Percentiles rank a stretch among this genome's conserved stretches.
phyloP scores from a whole-genome alignment of 2,329 filamentous ascomycete genomes.

The Clonostachys chloroleuca region DNA sequence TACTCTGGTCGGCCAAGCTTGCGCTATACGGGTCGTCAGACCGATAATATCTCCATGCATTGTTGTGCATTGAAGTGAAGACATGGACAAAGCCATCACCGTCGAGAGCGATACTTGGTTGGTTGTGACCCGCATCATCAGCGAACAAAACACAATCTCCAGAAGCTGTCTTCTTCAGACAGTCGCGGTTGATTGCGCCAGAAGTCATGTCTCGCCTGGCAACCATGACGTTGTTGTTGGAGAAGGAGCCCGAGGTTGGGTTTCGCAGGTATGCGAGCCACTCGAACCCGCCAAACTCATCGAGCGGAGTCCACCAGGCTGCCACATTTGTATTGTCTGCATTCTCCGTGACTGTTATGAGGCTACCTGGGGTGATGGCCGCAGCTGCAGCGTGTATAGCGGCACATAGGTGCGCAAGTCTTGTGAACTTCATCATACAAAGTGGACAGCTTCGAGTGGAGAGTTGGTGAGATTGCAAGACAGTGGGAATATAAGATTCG shows the following conservation, averaged over 20 bases:
- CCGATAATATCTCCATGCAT: slow-evolving; percentile 15
- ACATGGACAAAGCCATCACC: slow-evolving; percentile 16
- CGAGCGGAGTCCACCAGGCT: slow-evolving; percentile 16
- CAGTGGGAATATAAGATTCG: too few relatives aligned
- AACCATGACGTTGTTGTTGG: slow-evolving; percentile 17
- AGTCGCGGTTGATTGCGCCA: slow-evolving; percentile 12
- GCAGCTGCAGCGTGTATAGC: background rate
- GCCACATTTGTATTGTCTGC: slow-evolving; percentile 14
- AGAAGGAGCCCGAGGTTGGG: slow-evolving; percentile 9
- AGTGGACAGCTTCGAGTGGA: too few relatives aligned
- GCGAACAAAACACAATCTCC: slow-evolving; percentile 11
- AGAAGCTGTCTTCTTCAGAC: slow-evolving; percentile 7
- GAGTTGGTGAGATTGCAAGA: too few relatives aligned
- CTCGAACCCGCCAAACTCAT: slow-evolving; percentile 13
- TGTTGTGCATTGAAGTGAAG: slow-evolving; percentile 19
- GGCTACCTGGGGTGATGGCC: slow-evolving; percentile 4
- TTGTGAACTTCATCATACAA: too few relatives aligned
- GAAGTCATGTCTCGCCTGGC: slow-evolving; percentile 8
- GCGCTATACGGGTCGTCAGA: slow-evolving; percentile 10
- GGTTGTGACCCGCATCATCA: slow-evolving; percentile 13
- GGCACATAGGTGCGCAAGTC: too few relatives aligned
- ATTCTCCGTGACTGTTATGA: slow-evolving; percentile 8
- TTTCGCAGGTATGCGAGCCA: slow-evolving; percentile 15
- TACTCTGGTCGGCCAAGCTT: slow-evolving; percentile 10
- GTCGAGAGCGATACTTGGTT: slow-evolving; percentile 12